Base-by-base conservation (phyloP, 495 filamentous ascomycete species). In the Glutinoglossum americanum region DNA sequence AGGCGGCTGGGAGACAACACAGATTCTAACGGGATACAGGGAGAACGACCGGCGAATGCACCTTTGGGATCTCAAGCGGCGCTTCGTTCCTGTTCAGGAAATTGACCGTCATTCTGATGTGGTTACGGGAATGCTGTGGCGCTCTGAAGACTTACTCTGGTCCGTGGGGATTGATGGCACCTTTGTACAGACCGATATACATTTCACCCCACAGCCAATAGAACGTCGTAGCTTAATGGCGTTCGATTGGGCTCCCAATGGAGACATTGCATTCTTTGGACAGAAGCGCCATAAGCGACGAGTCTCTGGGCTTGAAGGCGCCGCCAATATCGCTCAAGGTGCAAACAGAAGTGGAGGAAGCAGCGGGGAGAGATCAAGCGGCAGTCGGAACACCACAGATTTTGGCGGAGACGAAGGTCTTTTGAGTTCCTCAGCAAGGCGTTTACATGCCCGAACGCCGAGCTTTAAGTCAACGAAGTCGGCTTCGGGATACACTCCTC, bases 41-140 rank as follows among this genome's bases (percentile, higher is more conserved):
- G 74, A 76, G 54, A 73, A 80, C 58, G 81, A 84, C 60, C 73
- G 82, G 7, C 70, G 77, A 7, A 77, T 95, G 35, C 87, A 96
- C 61, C 71, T 96, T 6, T 98, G 92, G 92, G 90, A 98, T 70
- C 76, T 96, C 57, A 85, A 84, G 26, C 75, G 90, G 26, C 87
- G 89, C 1, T 79, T 82, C 60, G 78, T 98, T 64, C 92, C 92
- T 0, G 88, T 84, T 62, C 80, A 86, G 54, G 89, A 93, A 66
- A 80, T 95, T 58, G 80, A 85, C 63, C 74, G 80, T 48, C 88
- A 89, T 62, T 76, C 82, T 37, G 74, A 67, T 32, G 73, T 82
- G 23, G 82, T 88, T 10, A 80, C 79, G 44, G 85, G 88, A 57
- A 69, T 97, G 55, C 76, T 94, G 28, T 98, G 93, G 93, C 87